Conservation (phyloP, 192 early-diverging fungal genomes). For the Backusella morwellensis region DNA sequence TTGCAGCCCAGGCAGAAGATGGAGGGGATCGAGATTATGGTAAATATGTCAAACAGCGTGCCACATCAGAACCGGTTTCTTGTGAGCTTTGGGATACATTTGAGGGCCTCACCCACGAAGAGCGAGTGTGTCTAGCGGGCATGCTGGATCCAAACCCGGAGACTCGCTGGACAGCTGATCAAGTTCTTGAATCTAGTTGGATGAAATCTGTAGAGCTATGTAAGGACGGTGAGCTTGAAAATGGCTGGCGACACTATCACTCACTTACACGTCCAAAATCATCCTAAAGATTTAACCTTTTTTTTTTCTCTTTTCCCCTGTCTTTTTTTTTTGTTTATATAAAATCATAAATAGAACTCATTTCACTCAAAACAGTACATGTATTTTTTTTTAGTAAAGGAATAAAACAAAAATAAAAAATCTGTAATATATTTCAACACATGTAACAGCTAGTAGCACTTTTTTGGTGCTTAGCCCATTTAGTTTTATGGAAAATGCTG, state of each 20-base stretch:
- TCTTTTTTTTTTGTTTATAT: too few relatives aligned
- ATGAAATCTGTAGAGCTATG: slow-evolving; percentile 41
- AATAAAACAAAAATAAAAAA: background rate
- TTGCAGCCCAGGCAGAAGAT: slow-evolving; percentile 22
- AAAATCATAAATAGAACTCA: background rate
- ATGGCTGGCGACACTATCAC: slow-evolving; percentile 29
- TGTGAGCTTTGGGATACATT: slow-evolving; percentile 22
- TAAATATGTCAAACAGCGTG: slow-evolving; percentile 18
- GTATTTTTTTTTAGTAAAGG: background rate
- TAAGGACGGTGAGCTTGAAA: slow-evolving; percentile 30
- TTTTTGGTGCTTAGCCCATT: background rate
- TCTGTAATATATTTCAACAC: background rate
- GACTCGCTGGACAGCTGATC: slow-evolving; percentile 42
- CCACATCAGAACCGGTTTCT: background rate
- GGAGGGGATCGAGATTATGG: slow-evolving; percentile 18
- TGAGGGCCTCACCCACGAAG: slow-evolving; percentile 15
- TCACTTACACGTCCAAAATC: background rate
- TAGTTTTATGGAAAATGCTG: background rate
- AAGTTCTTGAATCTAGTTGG: slow-evolving; percentile 40
- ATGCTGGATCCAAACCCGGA: slow-evolving; percentile 42
- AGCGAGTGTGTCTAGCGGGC: slow-evolving; percentile 27
- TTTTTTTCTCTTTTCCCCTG: too few relatives aligned
- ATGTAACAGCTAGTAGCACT: background rate
- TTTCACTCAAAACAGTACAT: background rate
- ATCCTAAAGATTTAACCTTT: background rate